phyloP scores from a whole-genome alignment of 2,329 filamentous ascomycete species.

The Ophiocordyceps polyrhachis-furcata region DNA sequence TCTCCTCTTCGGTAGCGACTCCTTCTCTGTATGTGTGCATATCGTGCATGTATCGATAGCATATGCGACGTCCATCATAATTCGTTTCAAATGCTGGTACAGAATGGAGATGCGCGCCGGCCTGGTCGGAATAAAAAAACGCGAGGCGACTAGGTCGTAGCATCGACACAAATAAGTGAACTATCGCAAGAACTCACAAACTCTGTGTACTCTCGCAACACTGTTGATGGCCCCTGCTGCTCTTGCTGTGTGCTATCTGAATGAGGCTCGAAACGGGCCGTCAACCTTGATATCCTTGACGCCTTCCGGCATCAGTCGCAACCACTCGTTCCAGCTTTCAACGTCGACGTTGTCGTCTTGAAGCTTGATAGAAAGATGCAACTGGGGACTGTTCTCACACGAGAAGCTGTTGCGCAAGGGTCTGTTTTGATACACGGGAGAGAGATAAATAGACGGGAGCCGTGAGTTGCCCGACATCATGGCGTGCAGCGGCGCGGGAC shows the following conservation, averaged over 20 bases:
- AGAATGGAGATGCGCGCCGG: too few relatives aligned
- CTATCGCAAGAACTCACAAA: too few relatives aligned
- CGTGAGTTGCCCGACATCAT: slow-evolving; percentile 34
- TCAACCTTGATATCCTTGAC: slow-evolving; percentile 37
- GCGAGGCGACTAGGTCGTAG: too few relatives aligned
- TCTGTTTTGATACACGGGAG: slow-evolving; percentile 26
- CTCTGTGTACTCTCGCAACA: too few relatives aligned
- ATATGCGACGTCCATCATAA: too few relatives aligned
- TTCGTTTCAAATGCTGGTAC: too few relatives aligned
- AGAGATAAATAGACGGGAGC: slow-evolving; percentile 36
- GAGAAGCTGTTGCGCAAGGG: slow-evolving; percentile 19
- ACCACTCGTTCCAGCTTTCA: slow-evolving; percentile 38
- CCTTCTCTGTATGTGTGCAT: too few relatives aligned
- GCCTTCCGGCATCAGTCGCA: slow-evolving; percentile 37
- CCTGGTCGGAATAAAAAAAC: too few relatives aligned
- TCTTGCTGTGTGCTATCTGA: slow-evolving; percentile 4
- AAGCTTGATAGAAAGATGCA: slow-evolving; percentile 31
- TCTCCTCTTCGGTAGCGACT: too few relatives aligned
- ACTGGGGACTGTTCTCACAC: slow-evolving; percentile 24
- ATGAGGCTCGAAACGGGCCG: slow-evolving; percentile 21
- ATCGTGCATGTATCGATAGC: too few relatives aligned
- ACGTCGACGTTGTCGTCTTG: slow-evolving; percentile 30
- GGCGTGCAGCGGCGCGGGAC: slow-evolving; percentile 34
- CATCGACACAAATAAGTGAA: too few relatives aligned
- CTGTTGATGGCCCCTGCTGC: too few relatives aligned